phyloP scores from a whole-genome alignment of 768 basidiomycete genomes.

The Boletus vermiculosoides region DNA sequence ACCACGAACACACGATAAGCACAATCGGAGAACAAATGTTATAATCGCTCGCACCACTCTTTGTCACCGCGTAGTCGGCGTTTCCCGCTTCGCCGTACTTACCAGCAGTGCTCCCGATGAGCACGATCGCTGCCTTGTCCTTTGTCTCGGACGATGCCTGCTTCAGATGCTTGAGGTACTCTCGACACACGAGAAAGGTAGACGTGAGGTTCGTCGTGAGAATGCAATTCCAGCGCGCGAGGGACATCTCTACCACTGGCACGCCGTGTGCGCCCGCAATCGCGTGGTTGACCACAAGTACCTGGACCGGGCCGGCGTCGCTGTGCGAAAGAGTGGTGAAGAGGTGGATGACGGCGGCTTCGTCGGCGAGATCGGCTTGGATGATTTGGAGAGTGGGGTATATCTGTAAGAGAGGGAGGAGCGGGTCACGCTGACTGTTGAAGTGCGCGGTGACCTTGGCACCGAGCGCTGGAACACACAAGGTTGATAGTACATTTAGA shows the following conservation, averaged over 20 bases:
- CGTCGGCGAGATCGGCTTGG: slow-evolving; percentile 56
- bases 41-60: slow-evolving; percentile 50
- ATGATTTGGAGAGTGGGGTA: slow-evolving; percentile 34
- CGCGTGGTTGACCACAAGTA: slow-evolving; percentile 63
- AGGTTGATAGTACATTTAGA: not conserved
- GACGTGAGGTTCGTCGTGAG: slow-evolving; percentile 61
- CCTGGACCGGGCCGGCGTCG: slow-evolving; percentile 45
- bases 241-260: slow-evolving; percentile 54
- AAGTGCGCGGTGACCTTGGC: not conserved
- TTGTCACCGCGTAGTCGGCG: slow-evolving; percentile 61
- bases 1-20: not conserved
- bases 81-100: slow-evolving; percentile 67
- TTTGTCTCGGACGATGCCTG: slow-evolving; percentile 38
- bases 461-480: not conserved
- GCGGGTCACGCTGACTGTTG: slow-evolving; percentile 36
- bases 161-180: slow-evolving; percentile 52
- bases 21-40: not conserved
- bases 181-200: slow-evolving; percentile 59
- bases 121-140: slow-evolving; percentile 54
- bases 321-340: slow-evolving; percentile 39
- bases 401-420: slow-evolving; percentile 40
- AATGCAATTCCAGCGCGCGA: slow-evolving; percentile 60
- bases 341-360: slow-evolving; percentile 47
- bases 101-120: slow-evolving; percentile 69
- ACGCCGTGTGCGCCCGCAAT: slow-evolving; percentile 42